These are phyloP conservation scores for Podospora anserina DNA, from an alignment of 495 filamentous ascomycete species.

Conservation along the genomic window DNA sequence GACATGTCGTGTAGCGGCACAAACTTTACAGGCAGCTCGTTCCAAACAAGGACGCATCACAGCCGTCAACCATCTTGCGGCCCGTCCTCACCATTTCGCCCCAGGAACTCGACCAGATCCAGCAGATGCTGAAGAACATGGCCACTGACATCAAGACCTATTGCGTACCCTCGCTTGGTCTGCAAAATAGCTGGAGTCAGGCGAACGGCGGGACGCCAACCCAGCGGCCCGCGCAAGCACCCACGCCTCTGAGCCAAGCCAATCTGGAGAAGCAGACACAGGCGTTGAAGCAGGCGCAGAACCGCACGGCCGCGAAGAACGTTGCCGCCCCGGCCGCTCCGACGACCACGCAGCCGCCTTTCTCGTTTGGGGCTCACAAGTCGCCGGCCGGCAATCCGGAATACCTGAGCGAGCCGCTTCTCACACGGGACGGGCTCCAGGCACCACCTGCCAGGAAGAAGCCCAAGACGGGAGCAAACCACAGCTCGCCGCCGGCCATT, in stretches of 20 bases:
- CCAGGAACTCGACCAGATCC: constrained; percentile 52
- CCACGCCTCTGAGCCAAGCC: constrained; percentile 57
- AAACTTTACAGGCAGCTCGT: constrained; percentile 59
- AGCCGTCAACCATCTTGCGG: constrained; percentile 25
- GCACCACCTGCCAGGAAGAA: constrained; percentile 55
- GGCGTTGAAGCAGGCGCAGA: constrained; percentile 48
- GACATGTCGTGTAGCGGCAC: constrained; percentile 46
- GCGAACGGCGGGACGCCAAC: constrained; percentile 5
- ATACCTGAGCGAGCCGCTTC: constrained; percentile 44
- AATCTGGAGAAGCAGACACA: constrained; percentile 68
- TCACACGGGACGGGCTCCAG: constrained; percentile 51
- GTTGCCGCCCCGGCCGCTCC: constrained; percentile 59
- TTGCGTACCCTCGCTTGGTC: background rate
- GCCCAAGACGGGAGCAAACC: constrained; percentile 37
- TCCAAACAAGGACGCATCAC: constrained; percentile 17
- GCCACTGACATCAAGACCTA: constrained; percentile 27
- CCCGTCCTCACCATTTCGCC: constrained; percentile 54
- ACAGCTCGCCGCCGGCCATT: constrained; percentile 25
- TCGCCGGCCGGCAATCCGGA: constrained; percentile 69
- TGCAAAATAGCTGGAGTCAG: constrained; percentile 1
- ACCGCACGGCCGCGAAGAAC: constrained; percentile 39
- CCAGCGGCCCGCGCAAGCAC: constrained; percentile 32
- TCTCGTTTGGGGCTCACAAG: constrained; percentile 63
- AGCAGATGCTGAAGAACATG: constrained; percentile 45
- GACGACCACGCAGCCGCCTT: constrained; percentile 62